Evolutionary conservation across 1,139 yeast species (phyloP), one percentile per base, ranked within the genome.

Genomic region (Pneumocystis jirovecii): DNA sequence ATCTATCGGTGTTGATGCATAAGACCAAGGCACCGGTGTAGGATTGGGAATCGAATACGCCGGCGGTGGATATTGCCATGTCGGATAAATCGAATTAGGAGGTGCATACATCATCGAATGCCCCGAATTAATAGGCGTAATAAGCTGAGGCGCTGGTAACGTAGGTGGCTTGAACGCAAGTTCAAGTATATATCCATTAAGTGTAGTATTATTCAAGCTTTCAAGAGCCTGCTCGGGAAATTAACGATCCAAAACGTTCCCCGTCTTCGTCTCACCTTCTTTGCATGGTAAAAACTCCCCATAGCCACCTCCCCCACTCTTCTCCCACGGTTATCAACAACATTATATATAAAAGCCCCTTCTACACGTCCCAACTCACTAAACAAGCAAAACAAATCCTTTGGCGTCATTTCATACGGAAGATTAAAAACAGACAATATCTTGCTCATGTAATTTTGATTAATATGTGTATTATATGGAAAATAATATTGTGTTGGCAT

Each of bases 131-230:
- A 50, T 19, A 50, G 57, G 57, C 21, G 61, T 4, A 39, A 42
- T 60, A 39, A 60, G 17, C 12, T 60, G 61, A 29, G 61, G 61
- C 6, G 61, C 17, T 6, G 61, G 25, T 31, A 42, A 39, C 29
- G 61, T 42, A 25, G 61, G 45, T 4, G 45, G 45, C 12, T 60
- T 60, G 25, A 39, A 60, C 21, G 45, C 61, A 60, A 60, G 45
- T 12, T 60, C 61, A 42, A 60, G 61, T 42, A 60, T 60, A 31
- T 42, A 60, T 39, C 61, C 61, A 39, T 60, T 60, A 21, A 60
- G 31, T 12, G 45, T 42, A 1, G 44, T 39, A 39, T 42, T 42
- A 60, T 60, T 60, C 25, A 60, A 60, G 31, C 45, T 60, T 60
- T 60, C 61, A 31, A 60, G 61, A 12, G 61, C 61, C 61, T 60